A percentile compares a stretch with the other conserved stretches of the same genome.
phyloP scores from a whole-genome alignment of 2,329 filamentous ascomycete species.

The Aspergillus oerlinghausenensis region DNA sequence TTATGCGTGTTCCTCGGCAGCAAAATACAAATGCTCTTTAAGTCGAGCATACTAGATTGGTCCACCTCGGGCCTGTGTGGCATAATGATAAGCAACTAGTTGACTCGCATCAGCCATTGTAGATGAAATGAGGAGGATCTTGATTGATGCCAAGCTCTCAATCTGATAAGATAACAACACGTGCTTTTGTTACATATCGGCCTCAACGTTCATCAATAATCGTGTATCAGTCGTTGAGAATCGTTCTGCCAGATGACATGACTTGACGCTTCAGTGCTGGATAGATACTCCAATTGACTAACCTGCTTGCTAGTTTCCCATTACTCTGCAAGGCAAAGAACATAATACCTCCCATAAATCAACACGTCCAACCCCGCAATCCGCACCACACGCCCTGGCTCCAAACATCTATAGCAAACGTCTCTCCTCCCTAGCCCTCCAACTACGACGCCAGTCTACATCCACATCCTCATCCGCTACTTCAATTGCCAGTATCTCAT shows the following conservation, averaged over 20 bases:
- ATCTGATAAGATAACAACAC: background rate
- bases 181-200: background rate
- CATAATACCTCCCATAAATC: background rate
- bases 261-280: background rate
- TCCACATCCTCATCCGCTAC: background rate
- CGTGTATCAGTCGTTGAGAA: background rate
- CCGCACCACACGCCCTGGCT: background rate
- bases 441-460: background rate
- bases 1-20: background rate
- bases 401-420: background rate
- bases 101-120: background rate
- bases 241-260: background rate
- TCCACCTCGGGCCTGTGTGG: too few species aligned
- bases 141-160: background rate
- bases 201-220: background rate
- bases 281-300: background rate
- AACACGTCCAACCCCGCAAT: background rate
- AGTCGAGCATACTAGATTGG: background rate
- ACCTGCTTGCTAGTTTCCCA: background rate
- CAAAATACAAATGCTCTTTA: background rate
- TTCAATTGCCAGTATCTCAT: too few species aligned
- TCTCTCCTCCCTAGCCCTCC: background rate
- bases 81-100: background rate
- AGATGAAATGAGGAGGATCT: background rate
- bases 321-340: background rate